A percentile compares a stretch with the other conserved stretches of the same genome.
These are phyloP conservation scores for Leccinum fallax DNA, from an alignment of 1,284 basidiomycete species.

Conservation along the genomic window DNA sequence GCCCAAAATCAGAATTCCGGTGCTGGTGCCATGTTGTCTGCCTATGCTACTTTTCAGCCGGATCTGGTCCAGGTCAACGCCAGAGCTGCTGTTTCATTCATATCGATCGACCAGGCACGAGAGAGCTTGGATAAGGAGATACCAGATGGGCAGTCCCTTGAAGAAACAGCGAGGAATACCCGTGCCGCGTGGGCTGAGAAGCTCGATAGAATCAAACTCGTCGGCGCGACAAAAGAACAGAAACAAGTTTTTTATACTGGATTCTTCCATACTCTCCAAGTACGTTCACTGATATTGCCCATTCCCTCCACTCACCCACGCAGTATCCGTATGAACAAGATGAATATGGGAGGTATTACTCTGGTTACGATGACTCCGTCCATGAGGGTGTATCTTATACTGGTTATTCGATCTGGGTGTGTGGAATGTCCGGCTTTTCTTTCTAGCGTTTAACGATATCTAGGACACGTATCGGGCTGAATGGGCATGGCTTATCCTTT, in stretches of 20 bases:
- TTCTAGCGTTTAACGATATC: not conserved
- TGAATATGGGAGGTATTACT: slow-evolving; percentile 74
- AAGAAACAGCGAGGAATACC: slow-evolving; percentile 60
- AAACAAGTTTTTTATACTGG: slow-evolving; percentile 67
- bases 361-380: slow-evolving; percentile 68
- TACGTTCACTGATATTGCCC: slow-evolving; percentile 23
- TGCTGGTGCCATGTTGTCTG: slow-evolving; percentile 54
- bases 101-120: slow-evolving; percentile 75
- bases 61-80: slow-evolving; percentile 52
- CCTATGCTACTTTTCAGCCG: slow-evolving; percentile 55
- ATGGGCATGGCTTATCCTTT: slow-evolving; percentile 78
- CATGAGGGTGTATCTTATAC: slow-evolving; percentile 72
- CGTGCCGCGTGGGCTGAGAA: slow-evolving; percentile 75
- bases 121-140: slow-evolving; percentile 64
- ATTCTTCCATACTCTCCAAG: slow-evolving; percentile 70
- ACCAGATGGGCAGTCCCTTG: slow-evolving; percentile 59
- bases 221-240: slow-evolving; percentile 55
- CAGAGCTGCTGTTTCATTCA: slow-evolving; percentile 77
- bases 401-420: slow-evolving; percentile 83
- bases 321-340: slow-evolving; percentile 82
- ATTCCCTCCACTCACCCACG: slow-evolving; percentile 9
- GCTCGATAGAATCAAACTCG: slow-evolving; percentile 61
- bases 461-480: slow-evolving; percentile 80
- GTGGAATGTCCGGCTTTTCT: slow-evolving; percentile 11
- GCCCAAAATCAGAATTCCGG: slow-evolving; percentile 40